phyloP scores from a whole-genome alignment of 176 grass and related monocot genomes.

The Oryza coarctata region DNA sequence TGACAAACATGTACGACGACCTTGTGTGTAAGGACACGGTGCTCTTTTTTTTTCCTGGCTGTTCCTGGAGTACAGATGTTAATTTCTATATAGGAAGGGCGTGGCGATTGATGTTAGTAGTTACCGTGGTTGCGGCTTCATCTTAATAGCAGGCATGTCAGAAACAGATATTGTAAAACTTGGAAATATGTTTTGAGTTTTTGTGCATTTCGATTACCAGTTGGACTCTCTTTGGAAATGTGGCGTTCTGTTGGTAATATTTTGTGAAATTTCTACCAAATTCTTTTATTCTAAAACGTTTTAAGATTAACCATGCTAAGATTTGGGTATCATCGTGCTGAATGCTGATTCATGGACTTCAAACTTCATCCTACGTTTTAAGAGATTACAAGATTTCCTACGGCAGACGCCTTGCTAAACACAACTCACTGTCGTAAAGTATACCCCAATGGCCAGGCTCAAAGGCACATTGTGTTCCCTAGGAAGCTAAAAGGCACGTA shows the following conservation, averaged over 20 bases:
- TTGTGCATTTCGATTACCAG: neutral
- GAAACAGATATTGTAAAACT: neutral
- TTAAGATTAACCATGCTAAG: too few species aligned
- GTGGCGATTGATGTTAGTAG: conserved; percentile 12
- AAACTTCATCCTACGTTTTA: neutral
- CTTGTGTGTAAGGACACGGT: conserved; percentile 19
- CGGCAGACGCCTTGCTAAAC: too few species aligned
- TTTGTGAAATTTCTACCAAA: neutral
- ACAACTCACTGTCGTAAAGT: too few species aligned
- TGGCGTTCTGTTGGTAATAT: neutral
- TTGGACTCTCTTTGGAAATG: neutral
- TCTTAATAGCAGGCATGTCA: neutral
- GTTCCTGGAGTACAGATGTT: neutral
- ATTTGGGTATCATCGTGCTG: neutral
- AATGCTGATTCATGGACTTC: neutral
- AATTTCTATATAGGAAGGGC: neutral
- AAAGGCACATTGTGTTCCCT: too few species aligned
- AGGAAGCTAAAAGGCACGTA: too few species aligned
- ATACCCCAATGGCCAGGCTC: too few species aligned
- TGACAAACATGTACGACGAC: conserved; percentile 25
- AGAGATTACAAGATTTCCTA: too few species aligned
- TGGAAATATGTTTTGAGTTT: neutral
- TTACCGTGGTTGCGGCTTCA: neutral
- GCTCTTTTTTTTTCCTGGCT: neutral
- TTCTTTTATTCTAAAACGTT: neutral